Evolutionary conservation across 768 basidiomycete genomes (phyloP), one percentile per base, ranked within the genome.

Genomic region (Mycena polygramma): DNA sequence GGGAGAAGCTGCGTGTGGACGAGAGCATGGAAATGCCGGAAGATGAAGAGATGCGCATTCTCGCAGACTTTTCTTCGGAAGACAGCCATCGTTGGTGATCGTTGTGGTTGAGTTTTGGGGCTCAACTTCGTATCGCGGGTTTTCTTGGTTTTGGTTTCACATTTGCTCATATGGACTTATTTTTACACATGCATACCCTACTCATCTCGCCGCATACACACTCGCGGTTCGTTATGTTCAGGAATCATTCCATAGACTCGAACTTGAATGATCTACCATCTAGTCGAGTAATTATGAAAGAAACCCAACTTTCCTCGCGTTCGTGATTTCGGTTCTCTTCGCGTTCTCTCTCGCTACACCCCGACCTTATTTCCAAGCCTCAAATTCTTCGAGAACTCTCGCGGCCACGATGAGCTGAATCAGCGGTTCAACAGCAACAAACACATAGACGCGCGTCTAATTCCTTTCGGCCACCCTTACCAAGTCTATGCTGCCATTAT

Each of bases 401-500:
- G 7, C n/a, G n/a, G 7, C 7, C 52, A 19, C 10, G 22, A 41
- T 39, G n/a, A 39, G 57, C 57, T 61, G 48, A 61, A 19, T 37
- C 55, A 57, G 39, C 30, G 30, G 2, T 30, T 30, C 55, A 57
- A 66, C 64, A 66, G 17, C 35, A 24, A 0, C 39, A 58, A 66
- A 66, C 48, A 66, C 24, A 4, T 17, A 26, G 62, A 65, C 63
- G 57, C 66, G 66, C 66, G 66, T 67, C 66, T 66, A 46, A 15
- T 15, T 14, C 24, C 24, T 39, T 41, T n/a, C 45, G 14, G n/a
- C 57, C 30, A 52, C 19, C 14, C 46, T 35, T 24, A 41, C 49
- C 2, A 17, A 41, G 67, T 69, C 61, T 62, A 84, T 83, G 80
- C 76, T 85, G 63, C 84, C 86, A 19, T 57, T 89, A 53, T 89